These are phyloP conservation scores for Fusarium ramigenum DNA, from an alignment of 2,329 filamentous ascomycete genomes.

Conservation along the genomic window DNA sequence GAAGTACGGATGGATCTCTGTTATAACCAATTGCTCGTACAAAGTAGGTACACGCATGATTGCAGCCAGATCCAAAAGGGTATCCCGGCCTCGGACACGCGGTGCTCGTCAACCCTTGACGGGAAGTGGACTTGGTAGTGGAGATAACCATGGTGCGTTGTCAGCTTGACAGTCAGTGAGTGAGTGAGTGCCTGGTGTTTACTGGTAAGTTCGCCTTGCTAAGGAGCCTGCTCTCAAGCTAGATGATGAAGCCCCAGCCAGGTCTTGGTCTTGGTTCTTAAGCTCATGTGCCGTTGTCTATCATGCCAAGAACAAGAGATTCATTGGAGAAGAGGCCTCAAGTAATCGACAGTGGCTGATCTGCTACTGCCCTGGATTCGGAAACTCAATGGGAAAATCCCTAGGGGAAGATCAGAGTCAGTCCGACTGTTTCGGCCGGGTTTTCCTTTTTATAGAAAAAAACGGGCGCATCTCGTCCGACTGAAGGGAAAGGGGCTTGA, in stretches of 20 bases:
- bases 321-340: constrained; percentile 2
- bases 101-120: constrained; percentile 19
- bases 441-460: constrained; percentile 25
- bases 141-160: constrained; percentile 24
- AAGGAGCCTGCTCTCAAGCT: neutral
- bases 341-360: constrained; percentile 6
- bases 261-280: neutral
- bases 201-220: constrained; percentile 4
- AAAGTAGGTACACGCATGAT: constrained; percentile 1
- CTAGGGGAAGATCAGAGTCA: neutral
- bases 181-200: neutral
- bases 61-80: constrained; percentile 9
- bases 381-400: constrained; percentile 11
- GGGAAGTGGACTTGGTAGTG: constrained; percentile 18
- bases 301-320: neutral
- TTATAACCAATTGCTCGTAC: neutral
- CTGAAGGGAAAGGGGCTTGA: neutral
- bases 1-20: neutral
- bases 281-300: neutral
- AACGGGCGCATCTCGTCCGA: constrained; percentile 1
- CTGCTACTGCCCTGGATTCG: constrained; percentile 7
- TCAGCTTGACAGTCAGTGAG: constrained; percentile 7
- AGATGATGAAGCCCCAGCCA: neutral
- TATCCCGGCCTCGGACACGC: constrained; percentile 21
- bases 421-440: constrained; percentile 1